Evolutionary conservation across 2,329 filamentous ascomycete genomes (phyloP).

Genomic region (Claviceps paspali): DNA sequence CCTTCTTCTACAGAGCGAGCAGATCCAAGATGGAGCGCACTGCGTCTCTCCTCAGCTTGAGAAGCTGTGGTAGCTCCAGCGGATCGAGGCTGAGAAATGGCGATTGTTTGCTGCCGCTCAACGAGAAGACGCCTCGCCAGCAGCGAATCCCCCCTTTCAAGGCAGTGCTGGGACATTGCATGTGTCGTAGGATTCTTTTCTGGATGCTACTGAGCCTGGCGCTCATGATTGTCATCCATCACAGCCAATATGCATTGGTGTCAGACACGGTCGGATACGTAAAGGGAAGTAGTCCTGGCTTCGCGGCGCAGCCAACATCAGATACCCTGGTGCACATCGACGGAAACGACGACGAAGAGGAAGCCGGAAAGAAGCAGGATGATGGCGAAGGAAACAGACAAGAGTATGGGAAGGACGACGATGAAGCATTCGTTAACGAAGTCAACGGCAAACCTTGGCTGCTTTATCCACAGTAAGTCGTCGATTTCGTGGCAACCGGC

Average conservation of each 20-base stretch:
- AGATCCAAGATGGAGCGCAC: conserved; percentile 13
- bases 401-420: conserved; percentile 15
- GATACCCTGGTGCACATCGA: background rate
- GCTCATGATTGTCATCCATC: conserved; percentile 27
- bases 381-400: conserved; percentile 12
- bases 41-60: conserved; percentile 18
- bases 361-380: too few relatives aligned
- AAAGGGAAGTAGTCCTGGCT: background rate
- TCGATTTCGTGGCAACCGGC: too few relatives aligned
- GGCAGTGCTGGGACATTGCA: conserved; percentile 32
- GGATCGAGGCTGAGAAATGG: conserved; percentile 15
- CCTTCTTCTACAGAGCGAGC: too few relatives aligned
- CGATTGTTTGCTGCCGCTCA: conserved; percentile 20
- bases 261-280: conserved; percentile 3
- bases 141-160: conserved; percentile 26
- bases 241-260: conserved; percentile 12
- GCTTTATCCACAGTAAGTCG: conserved; percentile 22
- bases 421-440: conserved; percentile 16
- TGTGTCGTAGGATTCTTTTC: conserved; percentile 36
- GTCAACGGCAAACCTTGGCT: conserved; percentile 24
- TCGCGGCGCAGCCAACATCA: background rate
- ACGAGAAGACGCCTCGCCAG: conserved; percentile 18
- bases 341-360: too few relatives aligned
- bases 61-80: conserved; percentile 20
- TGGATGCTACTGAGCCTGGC: conserved; percentile 30